phyloP scores from a whole-genome alignment of 192 early-diverging fungal species.

The Backusella macrospora region DNA sequence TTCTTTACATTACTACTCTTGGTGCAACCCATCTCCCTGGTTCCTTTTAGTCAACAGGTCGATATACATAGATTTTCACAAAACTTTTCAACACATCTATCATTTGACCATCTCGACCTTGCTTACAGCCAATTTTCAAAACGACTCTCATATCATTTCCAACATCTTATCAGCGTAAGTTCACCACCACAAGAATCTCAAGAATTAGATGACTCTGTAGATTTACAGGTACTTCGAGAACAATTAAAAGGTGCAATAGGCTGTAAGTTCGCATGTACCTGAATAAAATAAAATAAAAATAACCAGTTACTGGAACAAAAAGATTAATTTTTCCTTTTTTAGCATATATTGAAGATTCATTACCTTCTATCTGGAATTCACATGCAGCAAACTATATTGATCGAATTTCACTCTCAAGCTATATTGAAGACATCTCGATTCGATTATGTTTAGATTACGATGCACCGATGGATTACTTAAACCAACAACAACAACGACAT shows the following conservation, averaged over 20 bases:
- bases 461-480: background rate
- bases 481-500: background rate
- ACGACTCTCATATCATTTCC: conserved; percentile 1
- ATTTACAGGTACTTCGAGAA: background rate
- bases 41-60: background rate
- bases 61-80: conserved; percentile 8
- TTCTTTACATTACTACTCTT: background rate
- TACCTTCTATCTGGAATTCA: conserved; percentile 7
- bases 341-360: conserved; percentile 13
- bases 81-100: conserved; percentile 13
- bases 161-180: background rate
- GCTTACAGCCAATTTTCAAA: conserved; percentile 5
- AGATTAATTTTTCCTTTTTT: conserved; percentile 6
- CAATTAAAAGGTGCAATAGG: conserved; percentile 19
- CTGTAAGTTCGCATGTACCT: conserved; percentile 12
- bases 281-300: background rate
- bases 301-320: background rate
- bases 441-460: background rate
- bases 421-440: conserved; percentile 1
- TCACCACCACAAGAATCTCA: background rate
- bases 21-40: background rate
- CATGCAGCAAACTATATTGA: conserved; percentile 4
- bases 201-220: background rate
- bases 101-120: conserved; percentile 7
- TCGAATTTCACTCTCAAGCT: background rate